Evolutionary conservation across 2,329 filamentous ascomycete species (phyloP), one percentile per base, ranked within the genome.

Genomic region (Knufia petricola): DNA sequence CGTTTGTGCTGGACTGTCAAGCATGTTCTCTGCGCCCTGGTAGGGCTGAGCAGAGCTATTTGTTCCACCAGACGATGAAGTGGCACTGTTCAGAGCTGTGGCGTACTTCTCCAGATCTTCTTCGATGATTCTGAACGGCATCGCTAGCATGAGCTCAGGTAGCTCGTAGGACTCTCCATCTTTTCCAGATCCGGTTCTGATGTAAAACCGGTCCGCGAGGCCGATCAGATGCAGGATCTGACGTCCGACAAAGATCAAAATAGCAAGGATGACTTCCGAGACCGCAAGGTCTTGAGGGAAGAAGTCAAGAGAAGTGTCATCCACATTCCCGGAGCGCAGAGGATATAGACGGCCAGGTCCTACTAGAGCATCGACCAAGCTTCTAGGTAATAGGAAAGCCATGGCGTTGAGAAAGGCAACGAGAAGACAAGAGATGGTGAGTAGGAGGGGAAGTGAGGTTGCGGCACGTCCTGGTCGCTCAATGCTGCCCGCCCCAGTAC

Each of bases 71-170:
- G 24, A 15, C 7, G 31, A 21, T 8, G 19, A 21, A 21, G 41
- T 39, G 20, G 26, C 17, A 8, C 34, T 8, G 4, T 36, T n/a
- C 19, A 46, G 10, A 10, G 21, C 42, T 40, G 34, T 20, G 4
- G 17, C 13, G 32, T 46, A 50, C 12, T 19, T 19, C 28, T 15
- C 10, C 12, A 50, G n/a, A 39, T 50, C 42, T 3, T 4, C 12
- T 13, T n/a, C 23, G 13, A 13, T 47, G 34, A 46, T 19, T 9
- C 24, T 6, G 7, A 50, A 24, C 6, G 48, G 48, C 48, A 46
- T 46, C 21, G 42, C 31, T 3, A 50, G 13, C 13, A 13, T 4
- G 12, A 46, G n/a, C 17, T 47, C 26, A 4, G 37, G 40, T 8
- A 46, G 44, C 12, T 23, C 19, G 15, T 37, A 37, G 19, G 10